Base-by-base conservation (phyloP, 2,329 filamentous ascomycete species). In the Ciborinia camelliae region DNA sequence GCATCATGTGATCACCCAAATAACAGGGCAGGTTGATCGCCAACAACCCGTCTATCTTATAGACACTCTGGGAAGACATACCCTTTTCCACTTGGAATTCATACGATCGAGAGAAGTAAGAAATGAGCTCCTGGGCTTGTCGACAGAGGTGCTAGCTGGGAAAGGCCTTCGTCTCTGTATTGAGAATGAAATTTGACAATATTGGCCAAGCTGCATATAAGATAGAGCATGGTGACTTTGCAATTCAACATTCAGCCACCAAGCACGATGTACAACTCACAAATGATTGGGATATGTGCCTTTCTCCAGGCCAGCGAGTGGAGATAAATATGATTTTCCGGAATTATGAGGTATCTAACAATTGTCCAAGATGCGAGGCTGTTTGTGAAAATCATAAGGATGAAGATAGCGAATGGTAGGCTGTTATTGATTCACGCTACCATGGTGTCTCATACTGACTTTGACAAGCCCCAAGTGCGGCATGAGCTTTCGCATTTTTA, bases 71-170 rank as follows among this genome's bases (percentile, higher is more conserved):
- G 71, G 68, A 9, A 70, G 66, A 57, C 18, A 65, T 5, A 67
- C 43, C 18, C 71, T 73, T 23, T 77, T 76, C 48, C 72, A 75
- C 47, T 54, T 75, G 1, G 74, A 76, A 18, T 75, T 76, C 41
- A 65, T 76, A 14, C 55, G 65, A 7, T 76, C 66, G 2, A 59
- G 66, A 1, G 70, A 75, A 57, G 68, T 66, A 50, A 59, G 52
- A 45, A 23, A 20, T 50, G 3, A 10, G n/a, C 2, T 53, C 1
- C 20, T 32, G n/a, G 18, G 41, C 20, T 9, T 4, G 1, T 15
- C 23, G 2, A 52, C n/a, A n/a, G 6, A 45, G n/a, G n/a, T 37
- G 6, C 37, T 67, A 4, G 59, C 10, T n/a, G 43, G 4, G 6
- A 48, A 32, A 59, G 67, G 67, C 70, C 28, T 69, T 76, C 7